A percentile compares a stretch with the other conserved stretches of the same genome.
Evolutionary conservation across 2,329 filamentous ascomycete species (phyloP).

Genomic region (Cladosporium colombiae): DNA sequence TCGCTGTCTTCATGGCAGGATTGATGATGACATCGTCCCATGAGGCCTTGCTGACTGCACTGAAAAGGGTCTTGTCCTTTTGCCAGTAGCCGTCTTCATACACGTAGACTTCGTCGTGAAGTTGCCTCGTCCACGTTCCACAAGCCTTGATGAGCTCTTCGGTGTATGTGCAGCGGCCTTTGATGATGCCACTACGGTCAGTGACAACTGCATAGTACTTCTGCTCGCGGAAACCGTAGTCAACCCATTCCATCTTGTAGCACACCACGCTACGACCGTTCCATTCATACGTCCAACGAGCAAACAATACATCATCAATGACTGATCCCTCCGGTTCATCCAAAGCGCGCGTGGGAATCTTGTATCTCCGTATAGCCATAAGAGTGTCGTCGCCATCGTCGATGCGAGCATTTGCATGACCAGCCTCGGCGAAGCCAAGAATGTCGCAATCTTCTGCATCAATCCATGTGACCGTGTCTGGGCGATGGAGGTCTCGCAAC

Average conservation of each 20-base stretch:
- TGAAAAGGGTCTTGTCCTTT: slow-evolving; percentile 41
- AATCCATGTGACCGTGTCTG: not conserved
- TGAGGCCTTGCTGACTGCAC: slow-evolving; percentile 43
- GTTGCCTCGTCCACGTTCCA: slow-evolving; percentile 41
- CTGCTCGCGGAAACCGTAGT: not conserved
- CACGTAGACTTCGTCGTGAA: slow-evolving; percentile 45
- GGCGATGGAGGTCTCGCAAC: not conserved
- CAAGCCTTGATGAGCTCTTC: slow-evolving; percentile 30
- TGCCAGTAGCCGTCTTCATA: slow-evolving; percentile 45
- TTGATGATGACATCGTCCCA: slow-evolving; percentile 53
- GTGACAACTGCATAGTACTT: not conserved
- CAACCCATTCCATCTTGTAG: slow-evolving; percentile 35
- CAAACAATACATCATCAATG: slow-evolving; percentile 41
- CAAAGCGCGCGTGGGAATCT: slow-evolving; percentile 39
- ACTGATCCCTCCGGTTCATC: slow-evolving; percentile 39
- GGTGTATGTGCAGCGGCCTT: not conserved
- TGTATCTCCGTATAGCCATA: slow-evolving; percentile 38
- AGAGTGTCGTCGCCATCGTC: slow-evolving; percentile 39
- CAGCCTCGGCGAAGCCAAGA: slow-evolving; percentile 43
- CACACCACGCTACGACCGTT: slow-evolving; percentile 40
- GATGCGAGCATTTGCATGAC: slow-evolving; percentile 38
- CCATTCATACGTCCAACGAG: slow-evolving; percentile 45
- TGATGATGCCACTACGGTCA: not conserved
- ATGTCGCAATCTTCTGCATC: slow-evolving; percentile 29
- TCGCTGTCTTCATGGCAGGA: slow-evolving; percentile 44